A percentile compares a stretch with the other conserved stretches of the same genome.
phyloP scores from a whole-genome alignment of 768 basidiomycete genomes.

The Termitomyces titanicus region DNA sequence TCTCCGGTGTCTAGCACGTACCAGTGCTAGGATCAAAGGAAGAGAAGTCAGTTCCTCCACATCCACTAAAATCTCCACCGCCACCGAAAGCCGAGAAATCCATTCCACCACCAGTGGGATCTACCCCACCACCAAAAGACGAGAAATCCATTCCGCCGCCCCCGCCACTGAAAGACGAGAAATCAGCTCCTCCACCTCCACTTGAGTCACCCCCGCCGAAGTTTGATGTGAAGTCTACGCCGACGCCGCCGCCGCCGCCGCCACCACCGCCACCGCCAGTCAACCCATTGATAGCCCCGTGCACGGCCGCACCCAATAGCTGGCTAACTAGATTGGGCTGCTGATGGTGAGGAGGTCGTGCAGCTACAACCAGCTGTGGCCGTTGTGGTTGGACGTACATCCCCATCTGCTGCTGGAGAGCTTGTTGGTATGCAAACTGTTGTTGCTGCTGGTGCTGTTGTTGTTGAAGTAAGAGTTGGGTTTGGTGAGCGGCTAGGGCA shows the following conservation, averaged over 20 bases:
- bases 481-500: no score
- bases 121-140: not conserved
- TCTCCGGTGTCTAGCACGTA: no score
- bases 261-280: not conserved
- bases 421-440: not conserved
- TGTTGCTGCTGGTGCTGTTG: no score
- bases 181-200: constrained; percentile 30
- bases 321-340: not conserved
- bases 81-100: not conserved
- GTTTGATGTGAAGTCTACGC: not conserved
- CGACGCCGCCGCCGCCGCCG: not conserved
- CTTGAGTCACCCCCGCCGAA: not conserved
- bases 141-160: constrained; percentile 28
- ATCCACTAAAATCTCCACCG: not conserved
- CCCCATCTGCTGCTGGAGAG: not conserved
- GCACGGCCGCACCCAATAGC: not conserved
- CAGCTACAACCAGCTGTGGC: not conserved
- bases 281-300: not conserved
- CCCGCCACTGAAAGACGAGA: not conserved
- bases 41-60: not conserved
- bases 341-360: not conserved
- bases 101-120: no score
- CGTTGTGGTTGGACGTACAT: not conserved
- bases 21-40: no score
- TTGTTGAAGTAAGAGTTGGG: no score